These are phyloP conservation scores for Intubia oerlemansii DNA, from an alignment of 2,329 filamentous ascomycete genomes.

Conservation along the genomic window DNA sequence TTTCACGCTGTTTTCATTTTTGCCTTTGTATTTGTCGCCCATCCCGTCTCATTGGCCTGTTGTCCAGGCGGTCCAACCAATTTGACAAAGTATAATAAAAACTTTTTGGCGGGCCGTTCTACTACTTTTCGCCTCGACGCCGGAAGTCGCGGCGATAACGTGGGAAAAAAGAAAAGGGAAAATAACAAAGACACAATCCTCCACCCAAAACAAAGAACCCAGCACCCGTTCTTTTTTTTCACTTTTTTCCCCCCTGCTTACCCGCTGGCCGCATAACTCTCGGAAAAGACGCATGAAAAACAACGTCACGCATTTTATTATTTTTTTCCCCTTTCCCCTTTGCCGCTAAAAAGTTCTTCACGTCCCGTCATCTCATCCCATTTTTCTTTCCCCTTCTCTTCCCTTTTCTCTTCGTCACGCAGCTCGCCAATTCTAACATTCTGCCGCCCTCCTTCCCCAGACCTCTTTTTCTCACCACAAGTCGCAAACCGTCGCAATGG, in stretches of 20 bases:
- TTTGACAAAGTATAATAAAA: too few species aligned
- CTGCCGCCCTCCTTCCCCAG: constrained; percentile 1
- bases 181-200: background rate
- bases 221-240: too few species aligned
- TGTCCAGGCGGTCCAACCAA: too few species aligned
- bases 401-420: background rate
- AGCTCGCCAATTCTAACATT: constrained; percentile 3
- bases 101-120: too few species aligned
- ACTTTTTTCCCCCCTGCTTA: too few species aligned
- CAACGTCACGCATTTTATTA: too few species aligned
- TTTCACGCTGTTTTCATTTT: too few species aligned
- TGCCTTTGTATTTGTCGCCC: too few species aligned
- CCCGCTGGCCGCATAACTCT: too few species aligned
- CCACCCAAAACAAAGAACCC: constrained; percentile 4
- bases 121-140: constrained; percentile 5
- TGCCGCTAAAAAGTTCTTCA: background rate
- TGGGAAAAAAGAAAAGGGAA: constrained; percentile 2
- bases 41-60: too few species aligned
- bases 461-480: constrained; percentile 1
- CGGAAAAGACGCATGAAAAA: too few species aligned
- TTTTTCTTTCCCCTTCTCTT: background rate
- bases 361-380: too few species aligned
- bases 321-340: background rate
- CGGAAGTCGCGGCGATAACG: constrained; percentile 9
- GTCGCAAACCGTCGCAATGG: constrained; percentile 11